Conservation (phyloP, 176 grass and related monocot species). For the Oryza officinalis region DNA sequence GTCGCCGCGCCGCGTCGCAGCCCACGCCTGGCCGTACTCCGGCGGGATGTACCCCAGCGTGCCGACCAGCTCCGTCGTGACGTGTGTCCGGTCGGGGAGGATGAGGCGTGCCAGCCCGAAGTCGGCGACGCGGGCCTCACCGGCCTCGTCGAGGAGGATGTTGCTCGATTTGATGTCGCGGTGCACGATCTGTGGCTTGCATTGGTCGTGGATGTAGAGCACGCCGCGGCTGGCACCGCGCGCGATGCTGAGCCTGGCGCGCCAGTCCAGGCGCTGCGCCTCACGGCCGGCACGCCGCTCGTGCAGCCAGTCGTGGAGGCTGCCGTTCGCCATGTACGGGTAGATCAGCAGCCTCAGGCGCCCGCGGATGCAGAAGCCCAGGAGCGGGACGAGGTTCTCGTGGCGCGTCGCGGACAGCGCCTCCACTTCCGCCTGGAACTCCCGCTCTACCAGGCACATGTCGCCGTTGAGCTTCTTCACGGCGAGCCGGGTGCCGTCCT, state of each 20-base stretch:
- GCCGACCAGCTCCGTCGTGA: conserved; percentile 58
- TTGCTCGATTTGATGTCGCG: conserved; percentile 62
- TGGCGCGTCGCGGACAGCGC: conserved; percentile 48
- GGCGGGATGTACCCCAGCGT: conserved; percentile 65
- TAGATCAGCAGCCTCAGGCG: conserved; percentile 49
- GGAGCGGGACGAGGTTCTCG: conserved; percentile 56
- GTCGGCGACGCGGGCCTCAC: conserved; percentile 50
- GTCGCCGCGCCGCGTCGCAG: conserved; percentile 63
- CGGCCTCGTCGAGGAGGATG: conserved; percentile 64
- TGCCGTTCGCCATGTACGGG: conserved; percentile 67
- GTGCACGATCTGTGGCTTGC: conserved; percentile 62
- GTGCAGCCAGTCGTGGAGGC: conserved; percentile 58
- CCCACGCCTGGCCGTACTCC: conserved; percentile 63
- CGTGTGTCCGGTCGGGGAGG: conserved; percentile 41
- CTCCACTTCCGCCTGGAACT: conserved; percentile 59
- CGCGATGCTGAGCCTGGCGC: conserved; percentile 41
- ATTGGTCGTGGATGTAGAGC: conserved; percentile 56
- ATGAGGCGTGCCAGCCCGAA: conserved; percentile 54
- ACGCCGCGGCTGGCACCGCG: conserved; percentile 44
- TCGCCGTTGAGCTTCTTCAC: conserved; percentile 64
- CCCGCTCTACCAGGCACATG: conserved; percentile 49
- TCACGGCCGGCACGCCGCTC: neutral
- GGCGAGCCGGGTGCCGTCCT: conserved; percentile 43
- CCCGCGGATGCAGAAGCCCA: conserved; percentile 55
- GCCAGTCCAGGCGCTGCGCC: conserved; percentile 34